Percentiles rank a stretch among this genome's conserved stretches.
Conservation (phyloP, 768 basidiomycete genomes). For the Hygrocybe coccinea region DNA sequence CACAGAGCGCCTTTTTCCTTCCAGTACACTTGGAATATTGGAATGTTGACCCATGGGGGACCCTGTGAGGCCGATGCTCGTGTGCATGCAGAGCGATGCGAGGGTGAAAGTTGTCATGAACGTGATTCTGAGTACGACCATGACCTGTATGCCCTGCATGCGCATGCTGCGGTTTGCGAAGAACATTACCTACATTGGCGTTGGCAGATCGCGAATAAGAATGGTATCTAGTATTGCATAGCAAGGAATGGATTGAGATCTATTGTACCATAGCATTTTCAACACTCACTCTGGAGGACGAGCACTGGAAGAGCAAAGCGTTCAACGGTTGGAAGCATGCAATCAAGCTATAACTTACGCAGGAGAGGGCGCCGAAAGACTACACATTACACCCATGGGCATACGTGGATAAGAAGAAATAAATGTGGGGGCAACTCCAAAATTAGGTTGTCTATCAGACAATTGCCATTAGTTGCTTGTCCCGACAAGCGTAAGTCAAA, state of each 20-base stretch:
- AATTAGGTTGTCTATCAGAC: background rate
- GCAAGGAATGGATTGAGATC: no score
- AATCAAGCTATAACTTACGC: background rate
- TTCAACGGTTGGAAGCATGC: background rate
- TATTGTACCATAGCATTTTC: no score
- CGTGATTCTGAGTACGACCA: background rate
- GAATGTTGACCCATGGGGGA: conserved; percentile 28
- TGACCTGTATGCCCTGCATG: background rate
- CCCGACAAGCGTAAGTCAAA: background rate
- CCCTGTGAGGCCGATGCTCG: no score
- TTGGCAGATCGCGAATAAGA: no score
- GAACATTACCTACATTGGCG: no score
- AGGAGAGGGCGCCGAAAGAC: background rate
- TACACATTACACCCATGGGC: background rate
- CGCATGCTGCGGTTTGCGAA: no score
- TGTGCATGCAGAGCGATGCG: no score
- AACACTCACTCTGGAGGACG: no score
- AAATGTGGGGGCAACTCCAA: background rate
- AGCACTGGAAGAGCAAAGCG: no score
- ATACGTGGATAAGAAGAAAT: background rate
- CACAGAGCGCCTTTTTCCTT: conserved; percentile 69
- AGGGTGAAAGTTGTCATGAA: background rate
- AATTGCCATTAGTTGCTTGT: background rate
- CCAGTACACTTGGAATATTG: conserved; percentile 79
- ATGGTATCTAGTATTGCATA: no score